Base-by-base conservation (phyloP, 2,329 filamentous ascomycete species). In the Lachnellula arida region DNA sequence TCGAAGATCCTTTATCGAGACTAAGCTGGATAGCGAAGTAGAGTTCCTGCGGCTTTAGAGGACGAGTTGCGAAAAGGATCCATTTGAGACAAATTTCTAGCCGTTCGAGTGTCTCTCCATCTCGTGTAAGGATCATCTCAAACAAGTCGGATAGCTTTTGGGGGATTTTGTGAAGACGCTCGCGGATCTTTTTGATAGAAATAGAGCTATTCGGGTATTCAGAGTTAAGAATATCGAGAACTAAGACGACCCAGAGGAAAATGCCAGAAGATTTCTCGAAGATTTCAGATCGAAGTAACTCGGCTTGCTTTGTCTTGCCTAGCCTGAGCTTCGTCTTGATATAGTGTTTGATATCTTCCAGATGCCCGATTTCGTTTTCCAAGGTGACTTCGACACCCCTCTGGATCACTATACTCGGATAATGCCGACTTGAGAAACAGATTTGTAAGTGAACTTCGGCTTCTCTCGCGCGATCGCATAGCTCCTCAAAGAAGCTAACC, bases 1-100 rank as follows among this genome's bases (percentile, higher is more conserved):
- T 42, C 0, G 53, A 61, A 50, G 25, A 53, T 4, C 55, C 40
- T 54, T 55, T 54, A 15, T 60, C 50, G 3, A 65, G 43, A 42
- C 47, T 17, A 51, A 61, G 39, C 46, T 59, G 49, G 34, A 64
- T 49, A 15, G 63, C 62, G 23, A 61, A 64, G 32, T 66, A 65
- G 23, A 65, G 56, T 23, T 63, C 62, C 15, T 58, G 52, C n/a
- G 53, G 61, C 22, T 63, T 63, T n/a, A 63, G 46, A 46, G 61
- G 60, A 46, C 59, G 56, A 50, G 22, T 53, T 14, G 81, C 72
- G 23, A 75, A 84, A 0, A 85, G 68, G 0, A 86, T 70, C 77
- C 77, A 85, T 19, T 78, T 73, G 0, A 85, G 57, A 32, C 75
- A 81, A 0, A 80, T 59, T 0, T 73, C 53, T 0, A 84, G 59